Conservation (phyloP, 768 basidiomycete genomes). For the Boletus barrowsii region DNA sequence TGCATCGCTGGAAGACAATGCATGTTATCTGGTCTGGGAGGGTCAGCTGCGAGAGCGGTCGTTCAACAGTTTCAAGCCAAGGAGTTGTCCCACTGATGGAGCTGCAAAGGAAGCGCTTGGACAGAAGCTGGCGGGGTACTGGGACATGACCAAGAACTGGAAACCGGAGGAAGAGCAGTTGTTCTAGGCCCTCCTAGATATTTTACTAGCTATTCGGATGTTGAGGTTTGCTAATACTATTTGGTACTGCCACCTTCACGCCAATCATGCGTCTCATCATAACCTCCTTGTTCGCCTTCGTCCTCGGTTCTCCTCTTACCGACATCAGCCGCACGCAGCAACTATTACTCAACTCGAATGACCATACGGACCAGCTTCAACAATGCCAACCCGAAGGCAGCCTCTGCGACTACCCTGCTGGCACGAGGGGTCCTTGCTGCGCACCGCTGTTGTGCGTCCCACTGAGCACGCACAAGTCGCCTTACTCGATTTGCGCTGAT, state of each 20-base stretch:
- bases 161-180: slow-evolving; percentile 78
- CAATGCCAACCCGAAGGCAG: neutral
- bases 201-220: neutral
- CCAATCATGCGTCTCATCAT: slow-evolving; percentile 5
- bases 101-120: slow-evolving; percentile 86
- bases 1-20: slow-evolving; percentile 76
- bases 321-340: slow-evolving; percentile 2
- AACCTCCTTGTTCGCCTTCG: neutral
- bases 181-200: slow-evolving; percentile 37
- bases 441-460: slow-evolving; percentile 8
- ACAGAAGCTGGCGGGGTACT: slow-evolving; percentile 80
- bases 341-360: neutral
- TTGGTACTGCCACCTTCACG: too few species aligned
- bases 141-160: slow-evolving; percentile 94
- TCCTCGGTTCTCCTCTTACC: neutral
- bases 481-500: slow-evolving; percentile 12
- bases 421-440: slow-evolving; percentile 13
- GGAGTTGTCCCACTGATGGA: slow-evolving; percentile 78
- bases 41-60: slow-evolving; percentile 80
- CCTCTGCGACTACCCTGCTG: slow-evolving; percentile 13
- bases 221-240: neutral
- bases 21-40: slow-evolving; percentile 91
- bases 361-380: neutral
- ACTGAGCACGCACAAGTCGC: neutral
- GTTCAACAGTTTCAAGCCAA: slow-evolving; percentile 78